phyloP scores from a whole-genome alignment of 2,329 filamentous ascomycete genomes.

The Lachnellula occidentalis region DNA sequence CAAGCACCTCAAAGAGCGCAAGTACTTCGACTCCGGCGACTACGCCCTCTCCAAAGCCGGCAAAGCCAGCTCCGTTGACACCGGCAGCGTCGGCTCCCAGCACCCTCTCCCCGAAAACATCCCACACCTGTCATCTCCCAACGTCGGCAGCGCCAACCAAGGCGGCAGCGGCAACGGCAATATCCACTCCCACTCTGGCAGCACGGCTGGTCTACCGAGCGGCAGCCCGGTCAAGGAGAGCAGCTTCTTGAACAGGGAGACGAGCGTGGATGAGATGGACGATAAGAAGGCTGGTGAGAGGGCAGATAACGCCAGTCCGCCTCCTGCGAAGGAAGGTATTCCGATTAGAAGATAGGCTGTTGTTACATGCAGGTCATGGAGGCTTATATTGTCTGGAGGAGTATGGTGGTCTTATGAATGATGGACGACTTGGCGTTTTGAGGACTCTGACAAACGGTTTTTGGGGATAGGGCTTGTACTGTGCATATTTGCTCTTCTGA shows the following conservation, averaged over 20 bases:
- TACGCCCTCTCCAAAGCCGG: constrained; percentile 96
- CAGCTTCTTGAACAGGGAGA: constrained; percentile 79
- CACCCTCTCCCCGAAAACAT: constrained; percentile 95
- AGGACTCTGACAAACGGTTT: constrained; percentile 12
- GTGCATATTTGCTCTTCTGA: constrained; percentile 20
- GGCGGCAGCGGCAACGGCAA: constrained; percentile 39
- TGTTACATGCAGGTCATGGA: not conserved
- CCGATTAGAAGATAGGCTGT: constrained; percentile 55
- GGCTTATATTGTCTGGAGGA: constrained; percentile 1
- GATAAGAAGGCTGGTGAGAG: constrained; percentile 33
- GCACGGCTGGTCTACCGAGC: constrained; percentile 47
- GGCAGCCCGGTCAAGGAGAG: constrained; percentile 87
- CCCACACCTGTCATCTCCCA: constrained; percentile 73
- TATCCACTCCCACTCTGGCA: constrained; percentile 37
- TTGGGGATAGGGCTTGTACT: constrained; percentile 15
- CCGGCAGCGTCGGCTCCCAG: constrained; percentile 88
- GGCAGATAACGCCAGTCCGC: constrained; percentile 37
- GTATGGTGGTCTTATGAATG: constrained; percentile 14
- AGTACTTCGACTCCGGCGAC: constrained; percentile 96
- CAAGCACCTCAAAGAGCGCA: constrained; percentile 98
- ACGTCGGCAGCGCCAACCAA: constrained; percentile 34
- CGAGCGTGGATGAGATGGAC: constrained; percentile 58
- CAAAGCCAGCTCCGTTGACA: constrained; percentile 89
- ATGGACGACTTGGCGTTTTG: constrained; percentile 23
- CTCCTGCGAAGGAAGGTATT: constrained; percentile 46